Conservation (phyloP, 208 protist species). For the Jaenimonas drosophilae region DNA sequence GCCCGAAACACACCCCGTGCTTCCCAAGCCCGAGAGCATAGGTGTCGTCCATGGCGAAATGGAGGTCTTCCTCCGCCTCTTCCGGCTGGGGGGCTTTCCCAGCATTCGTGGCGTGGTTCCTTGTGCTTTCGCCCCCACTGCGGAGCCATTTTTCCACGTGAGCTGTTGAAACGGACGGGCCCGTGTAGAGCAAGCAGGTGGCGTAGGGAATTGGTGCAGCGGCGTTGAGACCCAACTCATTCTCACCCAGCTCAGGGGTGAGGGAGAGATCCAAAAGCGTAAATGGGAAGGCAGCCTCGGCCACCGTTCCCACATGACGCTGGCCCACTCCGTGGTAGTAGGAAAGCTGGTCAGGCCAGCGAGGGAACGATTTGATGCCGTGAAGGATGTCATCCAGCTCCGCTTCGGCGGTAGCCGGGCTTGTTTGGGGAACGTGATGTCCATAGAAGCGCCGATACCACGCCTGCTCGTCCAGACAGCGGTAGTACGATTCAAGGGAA, state of each 20-base stretch:
- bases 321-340: slow-evolving; percentile 75
- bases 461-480: slow-evolving; percentile 63
- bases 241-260: slow-evolving; percentile 46
- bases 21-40: slow-evolving; percentile 70
- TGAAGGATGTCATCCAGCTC: neutral
- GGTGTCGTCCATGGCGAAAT: slow-evolving; percentile 54
- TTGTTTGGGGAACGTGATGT: neutral
- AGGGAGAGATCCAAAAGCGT: slow-evolving; percentile 46
- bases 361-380: slow-evolving; percentile 26
- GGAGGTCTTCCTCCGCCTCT: slow-evolving; percentile 18
- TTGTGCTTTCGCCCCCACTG: neutral
- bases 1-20: slow-evolving; percentile 70
- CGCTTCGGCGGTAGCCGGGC: neutral
- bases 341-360: slow-evolving; percentile 37
- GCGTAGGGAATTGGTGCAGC: slow-evolving; percentile 52
- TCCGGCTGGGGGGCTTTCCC: neutral
- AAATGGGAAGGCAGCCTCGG: slow-evolving; percentile 62
- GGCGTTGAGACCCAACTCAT: slow-evolving; percentile 51
- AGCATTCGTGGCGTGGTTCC: neutral
- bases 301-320: slow-evolving; percentile 26
- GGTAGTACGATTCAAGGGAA: slow-evolving; percentile 67
- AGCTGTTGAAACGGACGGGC: slow-evolving; percentile 40
- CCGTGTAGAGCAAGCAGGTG: slow-evolving; percentile 74
- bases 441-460: slow-evolving; percentile 60
- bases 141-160: slow-evolving; percentile 30